These are phyloP conservation scores for Phytophthora megakarya DNA, from an alignment of 352 stramenopile genomes.

Conservation along the genomic window DNA sequence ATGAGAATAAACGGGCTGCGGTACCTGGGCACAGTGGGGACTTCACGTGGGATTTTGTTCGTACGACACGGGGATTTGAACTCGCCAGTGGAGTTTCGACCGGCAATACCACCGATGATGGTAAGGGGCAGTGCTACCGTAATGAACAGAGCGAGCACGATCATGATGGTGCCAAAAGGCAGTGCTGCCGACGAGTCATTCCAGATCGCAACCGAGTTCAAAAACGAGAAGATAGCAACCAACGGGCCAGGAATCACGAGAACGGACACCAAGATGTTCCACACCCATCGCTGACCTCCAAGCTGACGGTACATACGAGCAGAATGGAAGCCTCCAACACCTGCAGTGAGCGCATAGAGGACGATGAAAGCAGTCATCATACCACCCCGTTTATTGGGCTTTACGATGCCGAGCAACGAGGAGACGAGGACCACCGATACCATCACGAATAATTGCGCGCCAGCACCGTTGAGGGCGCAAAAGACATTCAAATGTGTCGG, in stretches of 20 bases:
- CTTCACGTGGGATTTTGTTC: slow-evolving; percentile 95
- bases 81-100: slow-evolving; percentile 89
- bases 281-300: slow-evolving; percentile 94
- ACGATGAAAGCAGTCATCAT: slow-evolving; percentile 95
- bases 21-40: slow-evolving; percentile 92
- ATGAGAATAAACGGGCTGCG: slow-evolving; percentile 85
- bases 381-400: slow-evolving; percentile 92
- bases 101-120: slow-evolving; percentile 94
- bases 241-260: slow-evolving; percentile 92
- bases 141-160: slow-evolving; percentile 92
- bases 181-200: slow-evolving; percentile 96
- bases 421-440: slow-evolving; percentile 91
- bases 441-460: slow-evolving; percentile 95
- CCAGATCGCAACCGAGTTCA: slow-evolving; percentile 95
- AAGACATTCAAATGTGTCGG: slow-evolving; percentile 92
- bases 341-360: slow-evolving; percentile 94
- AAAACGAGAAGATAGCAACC: slow-evolving; percentile 92
- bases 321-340: slow-evolving; percentile 93
- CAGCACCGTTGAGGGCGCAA: slow-evolving; percentile 91
- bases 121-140: slow-evolving; percentile 94
- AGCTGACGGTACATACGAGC: slow-evolving; percentile 95
- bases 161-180: slow-evolving; percentile 96
- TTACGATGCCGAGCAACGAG: slow-evolving; percentile 92
- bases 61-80: slow-evolving; percentile 96
- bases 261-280: slow-evolving; percentile 93